Conservation (phyloP, 495 filamentous ascomycete genomes). For the Aspergillus asperescens region DNA sequence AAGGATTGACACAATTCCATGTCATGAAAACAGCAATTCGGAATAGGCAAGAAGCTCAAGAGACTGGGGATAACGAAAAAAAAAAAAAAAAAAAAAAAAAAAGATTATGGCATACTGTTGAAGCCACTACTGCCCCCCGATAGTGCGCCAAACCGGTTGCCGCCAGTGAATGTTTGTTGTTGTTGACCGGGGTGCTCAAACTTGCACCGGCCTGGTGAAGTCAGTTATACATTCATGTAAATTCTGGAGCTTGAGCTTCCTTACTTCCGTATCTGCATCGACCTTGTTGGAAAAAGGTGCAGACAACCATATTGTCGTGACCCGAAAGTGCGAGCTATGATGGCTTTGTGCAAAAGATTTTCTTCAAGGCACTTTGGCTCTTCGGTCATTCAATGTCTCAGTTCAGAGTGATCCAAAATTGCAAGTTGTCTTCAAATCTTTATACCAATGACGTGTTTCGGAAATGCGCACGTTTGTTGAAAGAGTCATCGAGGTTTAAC, state of each 20-base stretch:
- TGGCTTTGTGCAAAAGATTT: neutral
- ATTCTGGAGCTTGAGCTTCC: neutral
- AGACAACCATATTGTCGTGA: slow-evolving; percentile 51
- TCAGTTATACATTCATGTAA: neutral
- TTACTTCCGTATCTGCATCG: slow-evolving; percentile 64
- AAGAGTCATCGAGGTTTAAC: neutral
- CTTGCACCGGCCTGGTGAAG: slow-evolving; percentile 46
- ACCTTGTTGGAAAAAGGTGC: slow-evolving; percentile 67
- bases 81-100: neutral
- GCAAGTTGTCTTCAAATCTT: neutral
- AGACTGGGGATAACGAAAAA: neutral
- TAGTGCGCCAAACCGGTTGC: slow-evolving; percentile 44
- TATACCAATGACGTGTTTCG: neutral
- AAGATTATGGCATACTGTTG: slow-evolving; percentile 25
- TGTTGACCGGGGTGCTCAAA: slow-evolving; percentile 47
- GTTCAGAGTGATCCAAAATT: too few relatives aligned
- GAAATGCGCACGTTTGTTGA: neutral
- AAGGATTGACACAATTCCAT: neutral
- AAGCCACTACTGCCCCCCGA: slow-evolving; percentile 31
- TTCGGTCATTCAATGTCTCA: neutral
- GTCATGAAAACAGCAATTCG: neutral
- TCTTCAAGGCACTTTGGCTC: neutral
- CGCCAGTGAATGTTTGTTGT: slow-evolving; percentile 21
- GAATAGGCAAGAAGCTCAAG: neutral
- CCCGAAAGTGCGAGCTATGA: neutral